These are phyloP conservation scores for Talaromyces sp. DNA, from an alignment of 2,329 filamentous ascomycete species.

Conservation along the genomic window DNA sequence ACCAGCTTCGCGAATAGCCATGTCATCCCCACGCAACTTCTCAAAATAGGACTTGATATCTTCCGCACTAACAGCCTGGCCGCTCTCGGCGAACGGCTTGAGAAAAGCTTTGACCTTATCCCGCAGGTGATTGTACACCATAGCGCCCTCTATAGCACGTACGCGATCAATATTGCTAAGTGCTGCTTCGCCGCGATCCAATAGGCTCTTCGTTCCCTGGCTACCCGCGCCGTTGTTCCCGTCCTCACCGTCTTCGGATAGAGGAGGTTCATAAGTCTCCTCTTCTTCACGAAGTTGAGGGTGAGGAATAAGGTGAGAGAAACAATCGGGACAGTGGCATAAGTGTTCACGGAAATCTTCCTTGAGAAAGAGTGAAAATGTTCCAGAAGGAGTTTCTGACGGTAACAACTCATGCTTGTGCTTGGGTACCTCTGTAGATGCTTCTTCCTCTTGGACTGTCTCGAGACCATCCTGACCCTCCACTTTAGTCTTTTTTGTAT, in stretches of 20 bases:
- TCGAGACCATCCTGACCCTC: conserved; percentile 31
- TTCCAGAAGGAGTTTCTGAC: conserved; percentile 48
- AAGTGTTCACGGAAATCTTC: conserved; percentile 75
- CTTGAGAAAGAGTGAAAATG: conserved; percentile 79
- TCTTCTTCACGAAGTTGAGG: conserved; percentile 89
- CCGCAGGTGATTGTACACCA: conserved; percentile 96
- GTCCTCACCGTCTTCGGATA: conserved; percentile 59
- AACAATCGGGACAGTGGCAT: conserved; percentile 81
- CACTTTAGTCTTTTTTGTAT: conserved; percentile 50
- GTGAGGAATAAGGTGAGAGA: conserved; percentile 65
- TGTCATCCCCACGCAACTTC: conserved; percentile 82
- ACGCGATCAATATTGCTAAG: conserved; percentile 90
- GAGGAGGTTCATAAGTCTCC: conserved; percentile 85
- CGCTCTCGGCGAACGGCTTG: conserved; percentile 88
- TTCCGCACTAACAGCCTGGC: conserved; percentile 82
- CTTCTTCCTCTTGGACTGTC: conserved; percentile 22
- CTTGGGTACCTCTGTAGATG: conserved; percentile 27
- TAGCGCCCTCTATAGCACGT: conserved; percentile 89
- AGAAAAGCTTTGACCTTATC: conserved; percentile 95
- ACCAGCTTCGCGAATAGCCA: conserved; percentile 64
- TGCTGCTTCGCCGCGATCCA: conserved; percentile 89
- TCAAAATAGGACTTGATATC: conserved; percentile 97
- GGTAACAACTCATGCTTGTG: conserved; percentile 65
- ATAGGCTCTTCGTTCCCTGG: conserved; percentile 75
- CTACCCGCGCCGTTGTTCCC: conserved; percentile 50